Conservation (phyloP, 2,329 filamentous ascomycete species). For the Colletotrichum somersetense region DNA sequence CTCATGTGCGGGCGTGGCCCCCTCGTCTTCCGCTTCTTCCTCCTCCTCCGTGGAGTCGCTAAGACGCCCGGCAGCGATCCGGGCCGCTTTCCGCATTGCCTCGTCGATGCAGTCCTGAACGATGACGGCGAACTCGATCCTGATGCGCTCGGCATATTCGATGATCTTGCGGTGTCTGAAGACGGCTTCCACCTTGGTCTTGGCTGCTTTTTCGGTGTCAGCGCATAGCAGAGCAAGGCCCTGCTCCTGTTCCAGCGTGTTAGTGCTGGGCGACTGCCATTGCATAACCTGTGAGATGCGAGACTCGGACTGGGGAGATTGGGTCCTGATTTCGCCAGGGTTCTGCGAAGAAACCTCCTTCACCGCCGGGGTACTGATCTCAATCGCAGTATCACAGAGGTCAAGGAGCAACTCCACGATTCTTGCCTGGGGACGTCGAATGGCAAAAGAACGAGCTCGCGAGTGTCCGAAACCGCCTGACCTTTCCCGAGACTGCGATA, state of each 20-base stretch:
- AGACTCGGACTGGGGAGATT: conserved; percentile 96
- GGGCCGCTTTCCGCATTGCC: conserved; percentile 88
- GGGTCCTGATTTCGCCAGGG: conserved; percentile 85
- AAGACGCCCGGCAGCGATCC: conserved; percentile 85
- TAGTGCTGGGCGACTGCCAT: conserved; percentile 95
- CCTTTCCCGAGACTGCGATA: conserved; percentile 77
- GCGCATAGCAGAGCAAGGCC: conserved; percentile 88
- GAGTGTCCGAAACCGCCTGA: conserved; percentile 83
- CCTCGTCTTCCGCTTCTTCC: conserved; percentile 55
- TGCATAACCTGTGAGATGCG: conserved; percentile 94
- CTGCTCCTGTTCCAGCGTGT: conserved; percentile 92
- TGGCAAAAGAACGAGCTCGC: conserved; percentile 88
- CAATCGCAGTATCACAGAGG: conserved; percentile 93
- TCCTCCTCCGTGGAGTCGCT: conserved; percentile 78
- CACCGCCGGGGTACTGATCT: conserved; percentile 93
- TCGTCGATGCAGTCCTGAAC: conserved; percentile 97
- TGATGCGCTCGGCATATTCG: conserved; percentile 95
- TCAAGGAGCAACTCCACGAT: conserved; percentile 96
- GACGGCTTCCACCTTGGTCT: conserved; percentile 92
- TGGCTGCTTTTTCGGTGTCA: conserved; percentile 88
- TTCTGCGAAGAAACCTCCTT: conserved; percentile 81
- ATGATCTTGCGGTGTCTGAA: conserved; percentile 92
- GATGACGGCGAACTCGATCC: conserved; percentile 90
- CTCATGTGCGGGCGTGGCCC: conserved; percentile 60
- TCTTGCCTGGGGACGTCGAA: conserved; percentile 87